Percentiles rank a stretch among this genome's conserved stretches.
These are phyloP conservation scores for Epichloe bromicola DNA, from an alignment of 2,329 filamentous ascomycete genomes.

Conservation along the genomic window DNA sequence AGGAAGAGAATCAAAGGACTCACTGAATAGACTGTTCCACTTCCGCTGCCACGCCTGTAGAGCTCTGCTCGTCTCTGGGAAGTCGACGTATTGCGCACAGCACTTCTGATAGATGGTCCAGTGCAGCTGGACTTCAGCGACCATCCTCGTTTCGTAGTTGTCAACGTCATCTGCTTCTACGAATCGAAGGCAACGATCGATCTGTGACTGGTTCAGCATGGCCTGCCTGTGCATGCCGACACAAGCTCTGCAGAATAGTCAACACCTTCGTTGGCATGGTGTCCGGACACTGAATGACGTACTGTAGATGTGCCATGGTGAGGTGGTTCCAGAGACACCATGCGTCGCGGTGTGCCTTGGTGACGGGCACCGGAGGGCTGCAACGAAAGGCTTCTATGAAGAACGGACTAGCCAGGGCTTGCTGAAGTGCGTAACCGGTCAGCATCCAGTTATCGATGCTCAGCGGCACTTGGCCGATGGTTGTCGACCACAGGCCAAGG, in stretches of 20 bases:
- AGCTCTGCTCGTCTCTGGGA: slow-evolving; percentile 2
- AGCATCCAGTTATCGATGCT: slow-evolving; percentile 17
- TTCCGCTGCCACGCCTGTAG: slow-evolving; percentile 12
- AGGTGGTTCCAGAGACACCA: slow-evolving; percentile 18
- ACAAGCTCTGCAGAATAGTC: slow-evolving; percentile 10
- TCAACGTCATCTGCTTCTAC: slow-evolving; percentile 4
- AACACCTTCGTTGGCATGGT: background rate
- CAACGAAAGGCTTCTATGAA: slow-evolving; percentile 7
- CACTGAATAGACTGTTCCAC: slow-evolving; percentile 11
- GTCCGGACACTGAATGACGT: background rate
- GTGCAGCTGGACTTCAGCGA: slow-evolving; percentile 15
- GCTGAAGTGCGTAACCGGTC: slow-evolving; percentile 14
- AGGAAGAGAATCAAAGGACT: no score
- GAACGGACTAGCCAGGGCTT: slow-evolving; percentile 11
- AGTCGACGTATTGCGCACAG: slow-evolving; percentile 3
- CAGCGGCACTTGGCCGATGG: slow-evolving; percentile 14
- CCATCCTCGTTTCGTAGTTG: slow-evolving; percentile 17
- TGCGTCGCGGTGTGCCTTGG: slow-evolving; percentile 3
- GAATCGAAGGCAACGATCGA: slow-evolving; percentile 11
- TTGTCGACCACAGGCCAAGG: slow-evolving; percentile 16
- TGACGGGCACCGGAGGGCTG: background rate
- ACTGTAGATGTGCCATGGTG: slow-evolving; percentile 16
- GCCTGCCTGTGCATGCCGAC: slow-evolving; percentile 14
- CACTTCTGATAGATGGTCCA: slow-evolving; percentile 16
- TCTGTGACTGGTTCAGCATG: slow-evolving; percentile 9